Evolutionary conservation across 768 basidiomycete genomes (phyloP).

Genomic region (Pisolithus orientalis): DNA sequence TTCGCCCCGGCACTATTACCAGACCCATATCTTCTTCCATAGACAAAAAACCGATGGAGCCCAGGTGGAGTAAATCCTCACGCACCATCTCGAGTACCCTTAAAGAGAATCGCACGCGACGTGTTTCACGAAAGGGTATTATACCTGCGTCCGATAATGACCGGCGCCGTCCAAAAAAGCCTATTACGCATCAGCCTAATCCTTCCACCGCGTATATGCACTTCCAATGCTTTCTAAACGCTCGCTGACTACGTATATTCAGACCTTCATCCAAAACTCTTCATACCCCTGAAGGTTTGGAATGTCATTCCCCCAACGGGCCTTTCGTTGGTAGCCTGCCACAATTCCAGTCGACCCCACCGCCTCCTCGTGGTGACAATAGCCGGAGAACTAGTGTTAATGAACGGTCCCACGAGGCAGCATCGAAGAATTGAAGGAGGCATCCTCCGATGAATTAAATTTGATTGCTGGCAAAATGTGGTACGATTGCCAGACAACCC

Average conservation of each 20-base stretch:
- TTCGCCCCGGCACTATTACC: constrained; percentile 37
- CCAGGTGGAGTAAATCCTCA: constrained; percentile 8
- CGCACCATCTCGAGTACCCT: constrained; percentile 33
- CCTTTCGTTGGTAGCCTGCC: constrained; percentile 17
- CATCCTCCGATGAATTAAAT: constrained; percentile 25
- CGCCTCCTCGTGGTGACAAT: constrained; percentile 1
- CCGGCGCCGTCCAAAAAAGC: constrained; percentile 6
- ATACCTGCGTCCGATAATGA: constrained; percentile 13
- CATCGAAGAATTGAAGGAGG: not conserved
- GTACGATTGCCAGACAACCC: constrained; percentile 5
- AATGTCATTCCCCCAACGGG: not conserved
- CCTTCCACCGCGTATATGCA: constrained; percentile 25
- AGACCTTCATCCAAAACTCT: constrained; percentile 7
- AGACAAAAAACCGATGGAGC: constrained; percentile 12
- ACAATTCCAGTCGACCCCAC: constrained; percentile 24
- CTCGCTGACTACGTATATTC: not conserved
- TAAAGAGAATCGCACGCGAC: constrained; percentile 13
- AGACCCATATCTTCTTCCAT: constrained; percentile 35
- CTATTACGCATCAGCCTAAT: constrained; percentile 13
- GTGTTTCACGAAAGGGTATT: constrained; percentile 12
- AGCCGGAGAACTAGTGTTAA: not conserved
- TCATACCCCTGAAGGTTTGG: not conserved
- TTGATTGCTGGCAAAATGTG: constrained; percentile 7
- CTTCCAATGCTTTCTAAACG: constrained; percentile 9
- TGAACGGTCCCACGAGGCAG: not conserved